These are phyloP conservation scores for Coleophoma cylindrospora DNA, from an alignment of 2,329 filamentous ascomycete species.

Conservation along the genomic window DNA sequence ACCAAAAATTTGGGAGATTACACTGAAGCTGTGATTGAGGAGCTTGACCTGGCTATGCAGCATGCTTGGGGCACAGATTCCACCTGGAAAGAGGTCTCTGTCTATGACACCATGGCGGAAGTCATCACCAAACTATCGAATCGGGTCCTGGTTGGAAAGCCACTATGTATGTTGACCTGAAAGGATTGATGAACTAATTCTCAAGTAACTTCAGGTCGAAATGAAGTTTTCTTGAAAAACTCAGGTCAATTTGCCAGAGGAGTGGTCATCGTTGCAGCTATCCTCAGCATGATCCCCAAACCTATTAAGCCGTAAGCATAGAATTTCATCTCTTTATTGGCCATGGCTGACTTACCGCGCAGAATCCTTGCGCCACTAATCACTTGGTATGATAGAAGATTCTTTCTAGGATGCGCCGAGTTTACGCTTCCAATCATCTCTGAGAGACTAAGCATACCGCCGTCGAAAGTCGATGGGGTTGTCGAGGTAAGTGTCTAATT, in stretches of 20 bases:
- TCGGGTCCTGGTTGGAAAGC: constrained; percentile 24
- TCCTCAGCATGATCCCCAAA: constrained; percentile 24
- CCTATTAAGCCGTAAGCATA: constrained; percentile 26
- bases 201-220: constrained; percentile 8
- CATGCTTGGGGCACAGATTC: constrained; percentile 18
- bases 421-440: constrained; percentile 29
- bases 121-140: constrained; percentile 23
- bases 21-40: constrained; percentile 19
- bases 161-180: constrained; percentile 22
- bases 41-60: constrained; percentile 19
- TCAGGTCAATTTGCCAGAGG: constrained; percentile 25
- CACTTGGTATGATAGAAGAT: constrained; percentile 13
- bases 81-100: constrained; percentile 19
- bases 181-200: neutral
- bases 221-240: constrained; percentile 29
- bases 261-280: constrained; percentile 28
- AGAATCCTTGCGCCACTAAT: constrained; percentile 15
- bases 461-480: constrained; percentile 8
- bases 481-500: constrained; percentile 14
- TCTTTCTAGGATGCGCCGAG: constrained; percentile 21
- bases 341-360: constrained; percentile 4
- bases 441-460: constrained; percentile 20
- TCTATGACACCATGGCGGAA: constrained; percentile 19
- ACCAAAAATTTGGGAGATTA: constrained; percentile 21
- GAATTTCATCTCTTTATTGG: too few species aligned